These are phyloP conservation scores for Leptographium lundbergii DNA, from an alignment of 2,329 filamentous ascomycete genomes.

Conservation along the genomic window DNA sequence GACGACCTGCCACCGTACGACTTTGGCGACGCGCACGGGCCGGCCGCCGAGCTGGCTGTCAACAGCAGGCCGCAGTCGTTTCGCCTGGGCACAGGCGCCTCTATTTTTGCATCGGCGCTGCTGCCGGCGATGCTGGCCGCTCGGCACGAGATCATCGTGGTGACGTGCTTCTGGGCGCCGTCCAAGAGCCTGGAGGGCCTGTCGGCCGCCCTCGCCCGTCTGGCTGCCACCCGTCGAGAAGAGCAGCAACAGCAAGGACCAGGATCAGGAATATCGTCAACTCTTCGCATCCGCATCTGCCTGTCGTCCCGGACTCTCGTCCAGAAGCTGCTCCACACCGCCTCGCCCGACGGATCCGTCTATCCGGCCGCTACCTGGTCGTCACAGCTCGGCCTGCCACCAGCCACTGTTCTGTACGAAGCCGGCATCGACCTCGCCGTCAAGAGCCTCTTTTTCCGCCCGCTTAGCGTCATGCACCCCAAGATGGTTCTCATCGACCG, in stretches of 20 bases:
- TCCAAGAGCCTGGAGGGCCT: constrained; percentile 50
- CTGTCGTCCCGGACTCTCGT: constrained; percentile 61
- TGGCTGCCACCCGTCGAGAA: constrained; percentile 34
- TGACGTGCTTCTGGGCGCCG: constrained; percentile 25
- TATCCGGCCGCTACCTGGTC: constrained; percentile 50
- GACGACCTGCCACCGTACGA: constrained; percentile 37
- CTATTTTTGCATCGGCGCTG: constrained; percentile 41
- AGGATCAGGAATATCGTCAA: background rate
- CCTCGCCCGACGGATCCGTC: constrained; percentile 45
- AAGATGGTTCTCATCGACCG: constrained; percentile 71
- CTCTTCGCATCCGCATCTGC: constrained; percentile 55
- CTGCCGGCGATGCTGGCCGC: constrained; percentile 43
- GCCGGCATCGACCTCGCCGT: constrained; percentile 54
- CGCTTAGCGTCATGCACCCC: constrained; percentile 78
- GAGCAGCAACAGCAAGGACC: background rate
- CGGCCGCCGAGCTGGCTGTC: constrained; percentile 26
- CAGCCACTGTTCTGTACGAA: constrained; percentile 34
- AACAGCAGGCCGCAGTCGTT: constrained; percentile 34
- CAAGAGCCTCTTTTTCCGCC: constrained; percentile 68
- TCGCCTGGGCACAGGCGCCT: constrained; percentile 43
- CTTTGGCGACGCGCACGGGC: constrained; percentile 21
- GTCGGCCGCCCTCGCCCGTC: constrained; percentile 39
- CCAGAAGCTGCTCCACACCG: constrained; percentile 64
- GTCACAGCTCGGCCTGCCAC: constrained; percentile 49
- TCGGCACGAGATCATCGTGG: constrained; percentile 11